Base-by-base conservation (phyloP, 1,139 yeast species). In the Lodderomyces margitis region DNA sequence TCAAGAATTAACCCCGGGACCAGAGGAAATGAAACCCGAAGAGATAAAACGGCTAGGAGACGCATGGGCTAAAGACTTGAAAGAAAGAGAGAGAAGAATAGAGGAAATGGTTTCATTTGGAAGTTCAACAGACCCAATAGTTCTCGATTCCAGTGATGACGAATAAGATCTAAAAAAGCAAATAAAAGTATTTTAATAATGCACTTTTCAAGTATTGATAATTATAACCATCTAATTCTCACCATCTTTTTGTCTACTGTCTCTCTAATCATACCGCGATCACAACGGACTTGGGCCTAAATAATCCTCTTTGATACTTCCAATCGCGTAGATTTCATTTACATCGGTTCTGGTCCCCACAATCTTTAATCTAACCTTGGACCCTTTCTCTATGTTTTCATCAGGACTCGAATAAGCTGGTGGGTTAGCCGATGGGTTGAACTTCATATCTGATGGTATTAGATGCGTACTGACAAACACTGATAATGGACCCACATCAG, bases 261-360 rank as follows among this genome's bases (percentile, higher is more conserved):
- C 17, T 19, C 23, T 33, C 3, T 33, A 23, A 23, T 23, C 10
- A n/a, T 28, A 7, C 12, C 14, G 17, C 21, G 20, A 7, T 56
- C 55, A 71, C 66, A 70, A 59, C 23, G 78, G 78, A 59, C 74
- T 69, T 43, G 95, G 95, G 43, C 98, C 98, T 64, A 91, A 75
- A 62, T 88, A 91, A 70, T 92, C 98, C 68, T 92, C 98, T 65
- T 92, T 92, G 58, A 92, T 92, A 66, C 95, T 87, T 44, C 98
- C 98, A 61, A 92, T 92, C 41, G 98, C 98, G 62, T 87, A 88
- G 62, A 92, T 91, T 55, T 94, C 94, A 57, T 95, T 94, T 14
- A 94, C 98, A 66, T 94, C 98, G 16, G 97, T 88, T 61, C 98
- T 80, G 33, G 97, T 94, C 65, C 98, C 98, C 42, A 92, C 97